Evolutionary conservation across 495 filamentous ascomycete species (phyloP).

Genomic region (Aspergillus wentii): DNA sequence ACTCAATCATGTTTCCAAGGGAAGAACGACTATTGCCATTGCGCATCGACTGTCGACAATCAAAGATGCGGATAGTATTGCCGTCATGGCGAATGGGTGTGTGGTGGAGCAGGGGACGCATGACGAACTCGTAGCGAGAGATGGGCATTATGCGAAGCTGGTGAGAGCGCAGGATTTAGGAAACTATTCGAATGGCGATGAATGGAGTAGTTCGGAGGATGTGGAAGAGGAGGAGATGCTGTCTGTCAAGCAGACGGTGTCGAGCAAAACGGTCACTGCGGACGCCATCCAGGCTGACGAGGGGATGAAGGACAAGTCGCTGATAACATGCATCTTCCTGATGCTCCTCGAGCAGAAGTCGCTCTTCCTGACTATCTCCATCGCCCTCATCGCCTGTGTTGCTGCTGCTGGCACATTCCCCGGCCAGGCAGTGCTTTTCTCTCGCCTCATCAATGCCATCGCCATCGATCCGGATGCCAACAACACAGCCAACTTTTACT

Average conservation of each 20-base stretch:
- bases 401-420: conserved; percentile 5
- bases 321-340: neutral
- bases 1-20: conserved; percentile 22
- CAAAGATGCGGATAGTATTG: conserved; percentile 41
- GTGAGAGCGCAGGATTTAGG: conserved; percentile 16
- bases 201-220: no score
- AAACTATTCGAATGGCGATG: no score
- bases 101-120: conserved; percentile 45
- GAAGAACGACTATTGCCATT: conserved; percentile 25
- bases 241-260: no score
- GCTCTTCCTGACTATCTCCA: neutral
- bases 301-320: neutral
- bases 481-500: conserved; percentile 32
- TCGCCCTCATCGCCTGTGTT: neutral
- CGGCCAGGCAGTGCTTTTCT: conserved; percentile 13
- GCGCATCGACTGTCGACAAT: conserved; percentile 50
- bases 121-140: conserved; percentile 21
- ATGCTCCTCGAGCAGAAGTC: neutral
- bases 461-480: neutral
- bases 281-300: no score
- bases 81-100: conserved; percentile 38
- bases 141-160: conserved; percentile 39
- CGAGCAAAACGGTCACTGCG: no score
- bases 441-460: conserved; percentile 6
- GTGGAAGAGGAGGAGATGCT: neutral